A percentile compares a stretch with the other conserved stretches of the same genome.
Conservation (phyloP, 2,329 filamentous ascomycete species). For the Coniosporium tulheliwenetii region DNA sequence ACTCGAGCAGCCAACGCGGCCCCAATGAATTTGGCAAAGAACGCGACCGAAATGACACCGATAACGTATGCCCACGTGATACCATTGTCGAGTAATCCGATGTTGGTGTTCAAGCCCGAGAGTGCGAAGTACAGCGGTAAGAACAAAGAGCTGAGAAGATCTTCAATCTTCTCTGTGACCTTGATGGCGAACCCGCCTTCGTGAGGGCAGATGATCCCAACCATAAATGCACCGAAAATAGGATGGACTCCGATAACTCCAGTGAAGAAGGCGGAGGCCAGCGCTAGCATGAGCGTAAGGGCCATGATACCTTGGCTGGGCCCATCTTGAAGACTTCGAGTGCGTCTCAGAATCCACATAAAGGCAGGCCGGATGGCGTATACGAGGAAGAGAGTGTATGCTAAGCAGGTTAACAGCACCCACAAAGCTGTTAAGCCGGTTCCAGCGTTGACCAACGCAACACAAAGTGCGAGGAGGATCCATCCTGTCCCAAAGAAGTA, state of each 20-base stretch:
- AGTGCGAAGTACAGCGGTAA: constrained; percentile 86
- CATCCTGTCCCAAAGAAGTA: constrained; percentile 35
- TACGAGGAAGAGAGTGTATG: constrained; percentile 60
- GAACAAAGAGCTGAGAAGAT: constrained; percentile 71
- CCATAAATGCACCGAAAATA: constrained; percentile 85
- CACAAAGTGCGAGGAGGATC: constrained; percentile 84
- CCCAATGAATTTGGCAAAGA: constrained; percentile 71
- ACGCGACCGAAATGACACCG: constrained; percentile 67
- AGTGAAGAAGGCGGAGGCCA: constrained; percentile 75
- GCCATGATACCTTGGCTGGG: constrained; percentile 75
- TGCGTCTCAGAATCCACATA: constrained; percentile 55
- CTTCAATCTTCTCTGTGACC: constrained; percentile 85
- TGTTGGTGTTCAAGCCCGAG: constrained; percentile 75
- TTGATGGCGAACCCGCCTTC: constrained; percentile 84
- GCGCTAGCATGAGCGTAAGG: constrained; percentile 62
- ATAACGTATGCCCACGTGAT: constrained; percentile 83
- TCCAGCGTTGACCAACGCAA: constrained; percentile 79
- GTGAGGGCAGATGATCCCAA: constrained; percentile 79
- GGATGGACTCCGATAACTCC: constrained; percentile 83
- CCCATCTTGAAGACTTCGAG: constrained; percentile 69
- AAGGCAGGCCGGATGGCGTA: constrained; percentile 61
- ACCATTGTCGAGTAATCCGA: constrained; percentile 68
- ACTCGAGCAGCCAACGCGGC: constrained; percentile 62
- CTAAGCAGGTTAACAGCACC: constrained; percentile 62
- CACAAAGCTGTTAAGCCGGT: constrained; percentile 71